phyloP scores from a whole-genome alignment of 129 eudicot species.

The Flaveria robusta region DNA sequence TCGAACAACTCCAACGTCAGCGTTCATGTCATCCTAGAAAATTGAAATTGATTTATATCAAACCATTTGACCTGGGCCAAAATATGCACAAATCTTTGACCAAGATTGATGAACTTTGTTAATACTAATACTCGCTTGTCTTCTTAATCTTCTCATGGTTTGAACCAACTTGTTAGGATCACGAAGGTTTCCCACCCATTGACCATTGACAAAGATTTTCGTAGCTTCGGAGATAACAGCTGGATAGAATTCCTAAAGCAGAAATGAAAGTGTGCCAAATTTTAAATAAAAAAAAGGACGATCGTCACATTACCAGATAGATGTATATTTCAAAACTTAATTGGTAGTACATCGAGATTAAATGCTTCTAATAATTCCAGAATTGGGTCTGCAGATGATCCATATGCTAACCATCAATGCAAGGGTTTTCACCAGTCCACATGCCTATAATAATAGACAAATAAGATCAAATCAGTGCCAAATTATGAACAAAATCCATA shows the following conservation, averaged over 20 bases:
- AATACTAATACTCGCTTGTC: slow-evolving; percentile 54
- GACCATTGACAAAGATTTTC: slow-evolving; percentile 87
- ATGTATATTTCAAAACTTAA: neutral
- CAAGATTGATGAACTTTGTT: neutral
- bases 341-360: slow-evolving; percentile 77
- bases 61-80: neutral
- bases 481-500: neutral
- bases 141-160: slow-evolving; percentile 68
- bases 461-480: neutral
- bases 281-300: neutral
- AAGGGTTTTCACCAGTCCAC: slow-evolving; percentile 94
- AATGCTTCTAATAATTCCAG: slow-evolving; percentile 89
- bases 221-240: slow-evolving; percentile 84
- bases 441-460: slow-evolving; percentile 53
- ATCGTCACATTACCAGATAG: neutral
- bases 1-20: slow-evolving; percentile 94
- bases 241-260: slow-evolving; percentile 71
- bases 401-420: slow-evolving; percentile 94
- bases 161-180: slow-evolving; percentile 90
- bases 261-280: neutral
- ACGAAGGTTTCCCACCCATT: slow-evolving; percentile 97
- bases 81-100: slow-evolving; percentile 5
- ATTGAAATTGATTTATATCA: neutral
- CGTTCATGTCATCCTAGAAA: slow-evolving; percentile 75
- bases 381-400: slow-evolving; percentile 92